phyloP scores from a whole-genome alignment of 495 filamentous ascomycete genomes.

The Staphylotrichum longicolle region DNA sequence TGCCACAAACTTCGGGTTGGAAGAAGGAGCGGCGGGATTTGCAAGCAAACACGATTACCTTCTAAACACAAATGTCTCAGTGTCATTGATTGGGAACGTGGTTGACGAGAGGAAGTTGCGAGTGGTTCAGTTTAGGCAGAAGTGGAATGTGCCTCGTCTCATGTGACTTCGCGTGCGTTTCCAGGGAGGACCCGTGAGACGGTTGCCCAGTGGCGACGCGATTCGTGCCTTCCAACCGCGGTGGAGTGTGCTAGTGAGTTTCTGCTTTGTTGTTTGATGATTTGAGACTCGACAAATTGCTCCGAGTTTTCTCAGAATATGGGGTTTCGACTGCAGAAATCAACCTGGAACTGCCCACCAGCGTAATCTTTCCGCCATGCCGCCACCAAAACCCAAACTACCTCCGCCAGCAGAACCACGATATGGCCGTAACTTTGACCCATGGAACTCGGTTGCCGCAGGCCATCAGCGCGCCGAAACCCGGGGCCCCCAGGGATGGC shows the following conservation, averaged over 20 bases:
- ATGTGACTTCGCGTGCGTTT: slow-evolving; percentile 16
- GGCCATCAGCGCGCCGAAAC: slow-evolving; percentile 78
- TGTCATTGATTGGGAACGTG: no score
- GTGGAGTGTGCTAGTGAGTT: not conserved
- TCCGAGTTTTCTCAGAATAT: not conserved
- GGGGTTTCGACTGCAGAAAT: not conserved
- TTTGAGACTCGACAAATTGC: no score
- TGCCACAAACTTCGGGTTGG: not conserved
- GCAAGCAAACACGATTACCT: no score
- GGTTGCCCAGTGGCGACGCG: slow-evolving; percentile 18
- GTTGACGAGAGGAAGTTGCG: no score
- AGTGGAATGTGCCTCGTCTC: slow-evolving; percentile 4
- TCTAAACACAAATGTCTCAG: no score
- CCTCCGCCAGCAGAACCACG: slow-evolving; percentile 48
- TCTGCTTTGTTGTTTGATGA: not conserved
- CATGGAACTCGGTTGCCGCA: slow-evolving; percentile 76
- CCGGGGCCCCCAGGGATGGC: slow-evolving; percentile 64
- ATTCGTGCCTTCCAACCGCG: slow-evolving; percentile 14
- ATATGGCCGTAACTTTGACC: slow-evolving; percentile 60
- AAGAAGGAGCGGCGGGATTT: not conserved
- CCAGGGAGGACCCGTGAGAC: not conserved
- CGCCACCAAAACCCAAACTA: slow-evolving; percentile 28
- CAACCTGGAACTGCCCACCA: no score
- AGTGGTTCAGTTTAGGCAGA: slow-evolving; percentile 1
- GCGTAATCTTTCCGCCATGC: slow-evolving; percentile 7